Percentiles rank a stretch among this genome's conserved stretches.
phyloP scores from a whole-genome alignment of 306 rosid species.

The Cicer chorassanicum region DNA sequence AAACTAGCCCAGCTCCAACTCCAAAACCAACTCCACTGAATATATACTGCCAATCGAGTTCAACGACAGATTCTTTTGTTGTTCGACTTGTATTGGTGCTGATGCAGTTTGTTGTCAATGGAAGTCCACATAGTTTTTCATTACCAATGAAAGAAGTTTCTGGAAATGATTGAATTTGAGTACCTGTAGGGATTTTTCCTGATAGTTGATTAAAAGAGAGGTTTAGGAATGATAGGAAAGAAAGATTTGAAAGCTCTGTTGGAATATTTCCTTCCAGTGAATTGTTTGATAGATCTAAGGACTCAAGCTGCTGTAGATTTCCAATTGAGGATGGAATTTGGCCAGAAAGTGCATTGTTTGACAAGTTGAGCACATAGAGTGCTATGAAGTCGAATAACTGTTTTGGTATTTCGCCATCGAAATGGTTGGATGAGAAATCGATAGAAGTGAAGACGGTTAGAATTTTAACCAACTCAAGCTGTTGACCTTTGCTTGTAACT shows the following conservation, averaged over 20 bases:
- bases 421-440: slow-evolving; percentile 58
- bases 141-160: slow-evolving; percentile 42
- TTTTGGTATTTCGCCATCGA: slow-evolving; percentile 55
- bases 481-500: slow-evolving; percentile 49
- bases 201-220: slow-evolving; percentile 49
- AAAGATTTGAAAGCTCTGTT: slow-evolving; percentile 22
- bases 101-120: slow-evolving; percentile 41
- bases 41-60: slow-evolving; percentile 73
- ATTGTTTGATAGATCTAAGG: slow-evolving; percentile 61
- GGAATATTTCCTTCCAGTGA: slow-evolving; percentile 54
- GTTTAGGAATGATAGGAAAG: slow-evolving; percentile 52
- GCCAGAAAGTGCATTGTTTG: slow-evolving; percentile 54
- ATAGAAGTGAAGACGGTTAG: slow-evolving; percentile 48
- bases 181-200: slow-evolving; percentile 50
- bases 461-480: slow-evolving; percentile 48
- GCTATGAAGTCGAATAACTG: slow-evolving; percentile 48
- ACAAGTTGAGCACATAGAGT: slow-evolving; percentile 54
- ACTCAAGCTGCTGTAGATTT: slow-evolving; percentile 52
- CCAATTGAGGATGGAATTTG: slow-evolving; percentile 51
- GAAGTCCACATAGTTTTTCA: slow-evolving; percentile 51
- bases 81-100: background rate
- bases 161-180: slow-evolving; percentile 50
- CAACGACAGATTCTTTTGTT: background rate
- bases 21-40: slow-evolving; percentile 80
- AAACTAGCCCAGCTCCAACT: slow-evolving; percentile 73